A percentile compares a stretch with the other conserved stretches of the same genome.
phyloP scores from a whole-genome alignment of 75 land plant species.

The Cryptomeria japonica region DNA sequence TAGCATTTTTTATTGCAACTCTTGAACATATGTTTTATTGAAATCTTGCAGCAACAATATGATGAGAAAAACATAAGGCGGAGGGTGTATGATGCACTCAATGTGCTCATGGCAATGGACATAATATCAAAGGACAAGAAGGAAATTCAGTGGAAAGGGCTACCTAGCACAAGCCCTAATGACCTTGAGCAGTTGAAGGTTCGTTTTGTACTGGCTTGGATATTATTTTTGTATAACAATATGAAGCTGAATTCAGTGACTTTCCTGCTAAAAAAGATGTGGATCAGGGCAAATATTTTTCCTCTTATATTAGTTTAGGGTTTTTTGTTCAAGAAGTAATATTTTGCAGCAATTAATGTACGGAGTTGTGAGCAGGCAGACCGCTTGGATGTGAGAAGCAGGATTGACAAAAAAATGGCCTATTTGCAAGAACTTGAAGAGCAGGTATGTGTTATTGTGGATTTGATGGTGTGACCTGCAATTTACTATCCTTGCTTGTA shows the following conservation, averaged over 20 bases:
- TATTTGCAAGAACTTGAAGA: conserved; percentile 91
- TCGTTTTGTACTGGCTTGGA: conserved; percentile 1
- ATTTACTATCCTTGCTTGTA: not conserved
- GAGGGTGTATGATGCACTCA: conserved; percentile 97
- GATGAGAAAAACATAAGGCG: conserved; percentile 99
- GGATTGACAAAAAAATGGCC: conserved; percentile 89
- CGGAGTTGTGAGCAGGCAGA: conserved; percentile 59
- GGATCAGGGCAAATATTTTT: not conserved
- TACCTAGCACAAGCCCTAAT: conserved; percentile 80
- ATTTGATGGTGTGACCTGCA: not conserved
- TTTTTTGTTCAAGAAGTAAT: not conserved
- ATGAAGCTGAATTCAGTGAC: not conserved
- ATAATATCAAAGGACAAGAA: conserved; percentile 98
- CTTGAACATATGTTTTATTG: not conserved
- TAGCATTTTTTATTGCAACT: not conserved
- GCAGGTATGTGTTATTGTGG: conserved; percentile 47
- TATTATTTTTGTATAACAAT: not conserved
- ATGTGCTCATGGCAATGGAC: conserved; percentile 99
- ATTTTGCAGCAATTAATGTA: not conserved
- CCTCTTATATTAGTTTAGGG: not conserved
- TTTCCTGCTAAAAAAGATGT: not conserved
- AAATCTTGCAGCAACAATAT: conserved; percentile 81
- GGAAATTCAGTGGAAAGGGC: conserved; percentile 99
- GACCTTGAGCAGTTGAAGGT: conserved; percentile 96
- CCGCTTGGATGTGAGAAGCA: conserved; percentile 56